Evolutionary conservation across 2,329 filamentous ascomycete species (phyloP), one percentile per base, ranked within the genome.

Genomic region (Diaporthe destruens): DNA sequence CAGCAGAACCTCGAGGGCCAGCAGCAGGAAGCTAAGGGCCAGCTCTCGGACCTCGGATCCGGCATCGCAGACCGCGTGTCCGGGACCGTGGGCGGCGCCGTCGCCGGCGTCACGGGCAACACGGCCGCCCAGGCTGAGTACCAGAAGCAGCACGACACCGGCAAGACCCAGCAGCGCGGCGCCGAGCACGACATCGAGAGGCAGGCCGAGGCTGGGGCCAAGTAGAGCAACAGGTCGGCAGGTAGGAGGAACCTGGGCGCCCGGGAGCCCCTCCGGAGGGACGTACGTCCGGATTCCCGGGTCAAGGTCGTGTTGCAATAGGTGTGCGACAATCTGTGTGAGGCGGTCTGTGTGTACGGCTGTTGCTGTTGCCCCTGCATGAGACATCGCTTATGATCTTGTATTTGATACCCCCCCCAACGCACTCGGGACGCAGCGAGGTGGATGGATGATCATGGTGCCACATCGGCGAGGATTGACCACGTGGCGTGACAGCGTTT

Each of bases 1-100:
- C 83, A 92, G 78, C 95, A 98, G 85, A 97, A 97, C 80, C 85
- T 89, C 44, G 87, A 92, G 75, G 96, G 95, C 25, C 93, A 96
- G 83, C 88, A 88, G 42, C 91, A 95, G 81, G 94, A 98, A 83
- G 94, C 94, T 6, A 88, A 92, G 80, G 95, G 95, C 20, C 95
- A 98, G 83, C 78, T 96, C 57, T 91, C 84, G 73, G 95, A 98
- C 80, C 86, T 92, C 54, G 90, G 91, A 7, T 85, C 87, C 74
- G 96, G 95, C 11, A 81, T 92, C 20, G 83, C 85, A 42, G 87
- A 92, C 78, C 90, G 93, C n/a, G 87, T 92, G 34, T 85, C 90
- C 56, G 95, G 95, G 14, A 86, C 92, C 1, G 77, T 97, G 6
- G 94, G 94, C 1, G 87, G 89, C 51, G 91, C 92, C 1, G 86